A percentile compares a stretch with the other conserved stretches of the same genome.
Conservation (phyloP, 352 stramenopile genomes). For the Phytophthora chlamydospora region DNA sequence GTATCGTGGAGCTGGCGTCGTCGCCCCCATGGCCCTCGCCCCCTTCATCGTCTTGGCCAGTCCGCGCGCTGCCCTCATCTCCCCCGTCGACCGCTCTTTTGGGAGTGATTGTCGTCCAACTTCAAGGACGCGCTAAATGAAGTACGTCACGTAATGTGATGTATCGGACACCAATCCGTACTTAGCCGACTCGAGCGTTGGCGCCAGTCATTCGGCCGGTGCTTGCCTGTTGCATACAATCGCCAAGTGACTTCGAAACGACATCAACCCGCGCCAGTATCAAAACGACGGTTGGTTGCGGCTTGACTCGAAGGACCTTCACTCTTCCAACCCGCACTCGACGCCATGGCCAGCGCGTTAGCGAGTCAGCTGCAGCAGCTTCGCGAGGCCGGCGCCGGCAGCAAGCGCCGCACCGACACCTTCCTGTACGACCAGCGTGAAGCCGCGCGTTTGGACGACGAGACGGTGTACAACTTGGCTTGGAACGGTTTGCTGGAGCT, state of each 20-base stretch:
- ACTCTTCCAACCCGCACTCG: constrained; percentile 15
- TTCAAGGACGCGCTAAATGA: background rate
- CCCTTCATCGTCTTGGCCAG: constrained; percentile 5
- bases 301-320: constrained; percentile 19
- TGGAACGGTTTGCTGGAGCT: constrained; percentile 85
- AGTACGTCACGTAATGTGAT: too few species aligned
- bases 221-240: constrained; percentile 44
- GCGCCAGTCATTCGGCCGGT: constrained; percentile 28
- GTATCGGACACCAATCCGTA: too few species aligned
- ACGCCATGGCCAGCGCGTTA: constrained; percentile 66
- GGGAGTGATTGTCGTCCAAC: background rate
- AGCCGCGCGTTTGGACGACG: constrained; percentile 79
- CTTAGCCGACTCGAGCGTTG: constrained; percentile 7
- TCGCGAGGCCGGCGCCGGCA: constrained; percentile 74
- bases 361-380: constrained; percentile 84
- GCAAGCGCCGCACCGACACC: constrained; percentile 81
- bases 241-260: constrained; percentile 25
- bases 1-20: constrained; percentile 37
- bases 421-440: constrained; percentile 89
- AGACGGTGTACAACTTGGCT: constrained; percentile 86
- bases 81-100: background rate
- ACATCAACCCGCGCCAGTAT: constrained; percentile 20
- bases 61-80: constrained; percentile 9
- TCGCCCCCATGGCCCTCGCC: constrained; percentile 20
- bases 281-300: constrained; percentile 33